These are phyloP conservation scores for Pseudogymnoascus sp. DNA, from an alignment of 2,329 filamentous ascomycete species.

Conservation along the genomic window DNA sequence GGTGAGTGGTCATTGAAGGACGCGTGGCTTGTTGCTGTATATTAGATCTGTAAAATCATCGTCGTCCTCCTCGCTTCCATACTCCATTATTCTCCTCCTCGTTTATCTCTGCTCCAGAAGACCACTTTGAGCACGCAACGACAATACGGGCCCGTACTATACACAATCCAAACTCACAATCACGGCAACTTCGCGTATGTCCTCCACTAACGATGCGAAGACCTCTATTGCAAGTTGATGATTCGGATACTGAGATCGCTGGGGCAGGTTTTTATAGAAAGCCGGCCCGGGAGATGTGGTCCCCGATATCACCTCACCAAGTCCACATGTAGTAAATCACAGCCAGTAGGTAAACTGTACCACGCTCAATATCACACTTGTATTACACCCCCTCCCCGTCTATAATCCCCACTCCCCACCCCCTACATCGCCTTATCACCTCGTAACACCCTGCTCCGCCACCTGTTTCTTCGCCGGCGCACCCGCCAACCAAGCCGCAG, in stretches of 20 bases:
- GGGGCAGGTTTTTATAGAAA: constrained; percentile 18
- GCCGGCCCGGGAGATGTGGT: background rate
- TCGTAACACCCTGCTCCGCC: constrained; percentile 5
- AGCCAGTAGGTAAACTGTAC: background rate
- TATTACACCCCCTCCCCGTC: background rate
- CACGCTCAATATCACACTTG: background rate
- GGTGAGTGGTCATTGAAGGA: too few relatives aligned
- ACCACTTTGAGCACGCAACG: background rate
- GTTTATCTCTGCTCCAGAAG: too few relatives aligned
- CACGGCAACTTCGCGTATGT: too few relatives aligned
- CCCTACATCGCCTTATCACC: background rate
- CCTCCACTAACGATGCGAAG: too few relatives aligned
- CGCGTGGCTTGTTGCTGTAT: too few relatives aligned
- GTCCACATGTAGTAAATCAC: background rate
- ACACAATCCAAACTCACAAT: too few relatives aligned
- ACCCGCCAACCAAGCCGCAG: constrained; percentile 61
- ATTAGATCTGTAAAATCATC: too few relatives aligned
- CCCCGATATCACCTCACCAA: background rate
- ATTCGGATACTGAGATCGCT: background rate
- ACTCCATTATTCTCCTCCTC: too few relatives aligned
- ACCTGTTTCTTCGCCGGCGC: constrained; percentile 25
- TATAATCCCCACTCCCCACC: background rate
- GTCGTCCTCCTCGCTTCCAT: too few relatives aligned
- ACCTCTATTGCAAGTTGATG: too few relatives aligned
- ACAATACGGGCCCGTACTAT: constrained; percentile 5